Evolutionary conservation across 164 flowering plant species (phyloP), one percentile per base, ranked within the genome.

Genomic region (Pachysandra terminalis): DNA sequence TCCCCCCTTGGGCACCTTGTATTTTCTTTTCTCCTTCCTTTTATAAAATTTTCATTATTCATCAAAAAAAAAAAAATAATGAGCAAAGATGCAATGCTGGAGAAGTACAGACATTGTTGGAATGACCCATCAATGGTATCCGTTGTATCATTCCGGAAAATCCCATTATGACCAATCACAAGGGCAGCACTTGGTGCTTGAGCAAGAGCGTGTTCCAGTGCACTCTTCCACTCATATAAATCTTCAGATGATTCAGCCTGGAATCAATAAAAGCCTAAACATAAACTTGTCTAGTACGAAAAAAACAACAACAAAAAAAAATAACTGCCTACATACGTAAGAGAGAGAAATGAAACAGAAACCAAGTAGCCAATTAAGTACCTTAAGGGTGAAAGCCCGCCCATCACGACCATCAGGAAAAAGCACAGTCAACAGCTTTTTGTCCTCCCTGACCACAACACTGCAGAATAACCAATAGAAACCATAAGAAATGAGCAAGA

Each of bases 321-420:
- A 56, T 63, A 24, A 41, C 55, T 55, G 52, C 53, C 41, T 13
- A 27, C 56, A 48, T 1, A 5, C 62, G 16, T 19, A 59, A 55
- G 28, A 57, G 40, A 66, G 61, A 32, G 24, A 62, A 54, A 28
- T 23, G 23, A 45, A 24, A 69, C 56, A 59, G 32, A 62, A 12
- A 40, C 0, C 19, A 74, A 71, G 40, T n/a, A 51, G 59, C 48
- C 37, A 63, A 61, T 56, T 51, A 67, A 55, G 74, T 68, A 96
- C 99, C 99, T 96, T 93, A 59, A 96, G 98, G 22, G 98, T 93
- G 76, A 96, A 96, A 9, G 97, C 95, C 21, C 99, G 81, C 37
- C 98, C 98, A 83, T 96, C 97, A 79, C 99, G 99, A 58, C 99
- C 98, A 83, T 93, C 99, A 69, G 99, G 99, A 79, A 96, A 96